These are phyloP conservation scores for Fusarium fujikuroi DNA, from an alignment of 2,329 filamentous ascomycete species.

Conservation along the genomic window DNA sequence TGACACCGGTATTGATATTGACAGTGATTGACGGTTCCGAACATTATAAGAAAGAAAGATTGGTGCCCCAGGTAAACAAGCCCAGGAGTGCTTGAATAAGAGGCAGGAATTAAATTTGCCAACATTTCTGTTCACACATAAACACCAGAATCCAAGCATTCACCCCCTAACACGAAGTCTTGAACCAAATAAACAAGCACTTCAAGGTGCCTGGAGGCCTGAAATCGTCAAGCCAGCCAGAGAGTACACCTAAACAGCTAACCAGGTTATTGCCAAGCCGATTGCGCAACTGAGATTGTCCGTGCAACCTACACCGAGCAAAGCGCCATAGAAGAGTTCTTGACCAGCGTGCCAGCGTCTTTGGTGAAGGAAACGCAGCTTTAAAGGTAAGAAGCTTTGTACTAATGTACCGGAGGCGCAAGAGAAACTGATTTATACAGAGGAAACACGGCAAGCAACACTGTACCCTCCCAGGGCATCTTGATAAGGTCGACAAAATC, in stretches of 20 bases:
- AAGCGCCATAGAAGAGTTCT: not conserved
- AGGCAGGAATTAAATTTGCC: too few relatives aligned
- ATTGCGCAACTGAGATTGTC: not conserved
- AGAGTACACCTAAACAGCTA: too few relatives aligned
- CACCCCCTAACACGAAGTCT: not conserved
- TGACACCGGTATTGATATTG: not conserved
- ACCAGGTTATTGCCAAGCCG: not conserved
- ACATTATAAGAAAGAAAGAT: not conserved
- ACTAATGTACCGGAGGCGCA: accelerated
- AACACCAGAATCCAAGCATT: not conserved
- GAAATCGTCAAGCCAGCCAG: too few relatives aligned
- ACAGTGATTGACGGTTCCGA: not conserved
- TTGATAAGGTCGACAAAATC: not conserved
- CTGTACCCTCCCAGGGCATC: not conserved
- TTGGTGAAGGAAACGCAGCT: not conserved
- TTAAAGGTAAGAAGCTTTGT: not conserved
- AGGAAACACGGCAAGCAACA: not conserved
- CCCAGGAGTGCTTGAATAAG: too few relatives aligned
- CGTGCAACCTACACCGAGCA: not conserved
- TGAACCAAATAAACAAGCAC: not conserved
- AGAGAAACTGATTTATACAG: accelerated
- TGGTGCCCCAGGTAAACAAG: not conserved
- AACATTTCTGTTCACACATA: not conserved
- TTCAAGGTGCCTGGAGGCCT: too few relatives aligned
- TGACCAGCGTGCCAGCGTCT: not conserved